Evolutionary conservation across 495 filamentous ascomycete species (phyloP).

Genomic region (Xylaria scruposa): DNA sequence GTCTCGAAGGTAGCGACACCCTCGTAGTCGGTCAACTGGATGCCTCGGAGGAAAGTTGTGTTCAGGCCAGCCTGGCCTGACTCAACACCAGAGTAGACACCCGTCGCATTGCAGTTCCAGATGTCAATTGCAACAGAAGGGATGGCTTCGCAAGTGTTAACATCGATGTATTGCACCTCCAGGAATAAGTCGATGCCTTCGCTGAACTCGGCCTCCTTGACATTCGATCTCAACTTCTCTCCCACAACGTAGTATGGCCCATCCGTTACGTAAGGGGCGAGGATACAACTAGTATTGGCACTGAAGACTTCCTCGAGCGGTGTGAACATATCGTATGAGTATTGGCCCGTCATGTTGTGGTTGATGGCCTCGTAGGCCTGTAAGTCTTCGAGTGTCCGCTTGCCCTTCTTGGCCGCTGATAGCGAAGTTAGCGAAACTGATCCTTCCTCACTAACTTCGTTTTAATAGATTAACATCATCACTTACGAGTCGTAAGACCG

Average conservation of each 20-base stretch:
- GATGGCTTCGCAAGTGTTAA: slow-evolving; percentile 62
- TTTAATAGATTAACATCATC: not conserved
- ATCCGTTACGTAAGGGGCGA: slow-evolving; percentile 58
- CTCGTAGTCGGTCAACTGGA: slow-evolving; percentile 57
- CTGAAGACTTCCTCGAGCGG: slow-evolving; percentile 56
- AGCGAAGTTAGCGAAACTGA: slow-evolving; percentile 16
- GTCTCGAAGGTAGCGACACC: slow-evolving; percentile 62
- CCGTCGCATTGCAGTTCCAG: slow-evolving; percentile 61
- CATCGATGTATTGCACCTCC: slow-evolving; percentile 60
- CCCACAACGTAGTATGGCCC: slow-evolving; percentile 64
- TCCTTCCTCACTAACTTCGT: not conserved
- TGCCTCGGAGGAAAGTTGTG: slow-evolving; percentile 58
- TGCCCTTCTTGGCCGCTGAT: slow-evolving; percentile 37
- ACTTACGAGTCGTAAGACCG: slow-evolving; percentile 54
- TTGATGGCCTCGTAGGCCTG: slow-evolving; percentile 45
- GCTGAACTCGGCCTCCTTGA: slow-evolving; percentile 49
- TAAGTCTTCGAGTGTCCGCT: slow-evolving; percentile 51
- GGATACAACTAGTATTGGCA: slow-evolving; percentile 53
- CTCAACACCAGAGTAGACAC: slow-evolving; percentile 64
- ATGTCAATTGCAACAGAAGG: slow-evolving; percentile 61
- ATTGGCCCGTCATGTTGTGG: slow-evolving; percentile 54
- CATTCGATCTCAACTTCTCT: slow-evolving; percentile 53
- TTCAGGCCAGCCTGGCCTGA: slow-evolving; percentile 44
- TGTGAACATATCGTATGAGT: slow-evolving; percentile 46
- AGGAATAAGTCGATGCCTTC: slow-evolving; percentile 55